Evolutionary conservation across 2,329 filamentous ascomycete genomes (phyloP).

Genomic region (Colletotrichum tamarilloi): DNA sequence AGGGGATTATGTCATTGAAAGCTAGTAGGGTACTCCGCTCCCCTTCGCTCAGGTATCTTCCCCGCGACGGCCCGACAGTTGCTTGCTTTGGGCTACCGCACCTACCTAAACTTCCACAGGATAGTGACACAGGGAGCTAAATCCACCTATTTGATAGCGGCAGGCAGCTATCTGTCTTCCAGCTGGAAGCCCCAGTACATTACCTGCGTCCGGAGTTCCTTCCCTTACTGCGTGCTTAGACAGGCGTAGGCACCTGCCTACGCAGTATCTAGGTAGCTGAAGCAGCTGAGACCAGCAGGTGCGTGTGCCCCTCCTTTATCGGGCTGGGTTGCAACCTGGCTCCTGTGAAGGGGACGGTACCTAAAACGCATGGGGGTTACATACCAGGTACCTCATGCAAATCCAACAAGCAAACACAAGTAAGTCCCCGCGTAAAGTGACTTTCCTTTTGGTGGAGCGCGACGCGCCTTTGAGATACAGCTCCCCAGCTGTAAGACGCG

Average conservation of each 20-base stretch:
- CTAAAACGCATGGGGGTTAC: too few species aligned
- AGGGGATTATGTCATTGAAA: conserved; percentile 24
- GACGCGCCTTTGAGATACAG: neutral
- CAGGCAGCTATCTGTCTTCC: neutral
- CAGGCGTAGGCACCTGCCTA: neutral
- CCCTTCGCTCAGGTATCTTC: neutral
- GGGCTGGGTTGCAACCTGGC: too few species aligned
- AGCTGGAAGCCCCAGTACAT: neutral
- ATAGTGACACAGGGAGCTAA: too few species aligned
- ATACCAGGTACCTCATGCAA: neutral
- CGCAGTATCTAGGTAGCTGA: too few species aligned
- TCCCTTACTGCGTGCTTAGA: neutral
- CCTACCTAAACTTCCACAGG: too few species aligned
- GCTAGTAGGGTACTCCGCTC: conserved; percentile 7
- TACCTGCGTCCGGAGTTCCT: neutral
- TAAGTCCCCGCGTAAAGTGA: neutral
- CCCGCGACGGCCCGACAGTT: too few species aligned
- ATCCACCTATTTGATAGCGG: neutral
- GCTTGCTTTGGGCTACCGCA: neutral
- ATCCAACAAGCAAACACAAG: neutral
- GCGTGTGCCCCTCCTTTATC: too few species aligned
- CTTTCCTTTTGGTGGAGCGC: neutral
- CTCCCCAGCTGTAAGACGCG: neutral
- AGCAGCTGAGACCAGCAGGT: too few species aligned
- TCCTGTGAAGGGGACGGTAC: too few species aligned